Percentiles rank a stretch among this genome's conserved stretches.
phyloP scores from a whole-genome alignment of 2,329 filamentous ascomycete genomes.

The Colletotrichum godetiae region DNA sequence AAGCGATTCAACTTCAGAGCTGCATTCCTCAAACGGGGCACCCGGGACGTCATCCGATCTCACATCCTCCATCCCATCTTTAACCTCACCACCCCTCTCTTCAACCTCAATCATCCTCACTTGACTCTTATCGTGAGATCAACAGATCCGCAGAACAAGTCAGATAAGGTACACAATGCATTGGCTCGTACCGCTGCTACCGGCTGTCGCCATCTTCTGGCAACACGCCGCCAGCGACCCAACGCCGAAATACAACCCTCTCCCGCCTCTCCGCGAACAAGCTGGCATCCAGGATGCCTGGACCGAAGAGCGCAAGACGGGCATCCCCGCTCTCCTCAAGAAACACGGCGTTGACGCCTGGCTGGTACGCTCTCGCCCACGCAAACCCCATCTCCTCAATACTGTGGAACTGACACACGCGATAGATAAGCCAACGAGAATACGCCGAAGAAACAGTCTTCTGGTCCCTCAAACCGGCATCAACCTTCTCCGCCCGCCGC shows the following conservation, averaged over 20 bases:
- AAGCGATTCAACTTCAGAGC: neutral
- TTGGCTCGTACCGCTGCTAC: conserved; percentile 19
- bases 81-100: neutral
- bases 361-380: conserved; percentile 48
- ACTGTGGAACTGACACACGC: neutral
- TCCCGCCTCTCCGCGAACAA: conserved; percentile 57
- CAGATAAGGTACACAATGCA: conserved; percentile 9
- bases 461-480: conserved; percentile 59
- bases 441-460: conserved; percentile 64
- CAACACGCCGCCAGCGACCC: conserved; percentile 3
- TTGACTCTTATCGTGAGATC: neutral
- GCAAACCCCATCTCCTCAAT: neutral
- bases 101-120: neutral
- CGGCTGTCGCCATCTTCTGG: conserved; percentile 11
- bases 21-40: conserved; percentile 20
- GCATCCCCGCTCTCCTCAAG: conserved; percentile 54
- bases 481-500: conserved; percentile 60
- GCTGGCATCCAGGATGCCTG: conserved; percentile 55
- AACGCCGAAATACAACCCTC: conserved; percentile 44
- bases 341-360: conserved; percentile 61
- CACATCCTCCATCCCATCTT: conserved; percentile 5
- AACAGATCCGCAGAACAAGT: neutral
- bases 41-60: conserved; percentile 26
- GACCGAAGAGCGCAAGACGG: conserved; percentile 53
- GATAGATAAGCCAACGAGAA: conserved; percentile 61